Evolutionary conservation across 2,329 filamentous ascomycete genomes (phyloP), one percentile per base, ranked within the genome.

Genomic region (Trichoderma endophyticum): DNA sequence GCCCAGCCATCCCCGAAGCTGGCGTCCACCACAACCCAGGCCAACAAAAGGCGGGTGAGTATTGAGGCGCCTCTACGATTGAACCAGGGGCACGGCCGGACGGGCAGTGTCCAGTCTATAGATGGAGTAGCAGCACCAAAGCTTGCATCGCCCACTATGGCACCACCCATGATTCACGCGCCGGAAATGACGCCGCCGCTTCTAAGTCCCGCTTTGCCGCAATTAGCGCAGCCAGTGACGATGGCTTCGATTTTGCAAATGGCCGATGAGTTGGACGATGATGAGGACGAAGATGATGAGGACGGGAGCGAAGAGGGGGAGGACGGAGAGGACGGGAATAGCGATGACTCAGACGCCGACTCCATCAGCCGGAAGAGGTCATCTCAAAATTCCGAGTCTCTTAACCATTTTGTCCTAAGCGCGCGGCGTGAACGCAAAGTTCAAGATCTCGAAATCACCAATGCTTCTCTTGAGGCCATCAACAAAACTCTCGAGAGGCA

Each of bases 371-470:
- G 91, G 5, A 86, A 86, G 21, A 92, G 87, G 80, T 85, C 85
- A 62, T 84, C 79, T 34, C 83, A 82, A 76, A 84, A 86, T 14
- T 82, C 88, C 18, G 89, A 91, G 70, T 86, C 89, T 8, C 84
- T 92, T 73, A 92, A 89, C 73, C 94, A 97, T 73, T 86, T 94
- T 7, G 94, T 96, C 12, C 89, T 92, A n/a, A 96, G 94, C 79
- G 96, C 96, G 15, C 89, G 96, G 34, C 89, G 94, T 43, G 96
- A 98, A 81, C 90, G 96, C 73, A 99, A 98, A 83, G 95, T 99
- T 1, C 89, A 98, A 75, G 96, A 99, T 80, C 85, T 99, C 6
- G 94, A 99, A 80, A 99, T 99, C 74, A 97, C 93, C 70, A 99
- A 99, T 78, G 96, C 94, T 1, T 98, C 95, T 1, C 87, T 99